Evolutionary conservation across 352 stramenopile genomes (phyloP), one percentile per base, ranked within the genome.

Genomic region (Stramenopiles sp.): DNA sequence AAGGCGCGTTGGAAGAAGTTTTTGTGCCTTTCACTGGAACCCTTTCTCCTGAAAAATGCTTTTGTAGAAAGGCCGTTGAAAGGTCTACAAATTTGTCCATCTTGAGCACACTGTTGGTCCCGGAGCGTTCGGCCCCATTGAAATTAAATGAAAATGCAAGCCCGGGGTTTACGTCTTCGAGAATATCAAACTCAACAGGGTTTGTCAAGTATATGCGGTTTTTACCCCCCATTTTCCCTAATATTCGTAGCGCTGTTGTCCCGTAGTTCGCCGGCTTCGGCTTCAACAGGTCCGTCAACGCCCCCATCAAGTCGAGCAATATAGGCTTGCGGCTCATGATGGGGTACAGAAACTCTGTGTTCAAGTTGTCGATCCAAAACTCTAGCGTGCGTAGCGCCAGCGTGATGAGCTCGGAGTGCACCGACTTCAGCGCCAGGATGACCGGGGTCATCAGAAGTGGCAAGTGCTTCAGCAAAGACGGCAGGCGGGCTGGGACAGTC

Each of bases 361-460:
- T 97, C 12, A 99, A 81, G 79, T 98, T 98, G 80, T 99, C 94
- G 2, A 98, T 89, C 95, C 94, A 98, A 80, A 98, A 98, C 82
- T 98, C 94, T 0, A 99, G 83, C 31, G 91, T 97, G 1, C 90
- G 85, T 34, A 98, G 80, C 35, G 71, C 71, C 37, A 98, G 83
- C 75, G 97, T 97, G 4, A 94, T 87, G 0, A 98, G 82, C 80
- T 98, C 93, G 12, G 91, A 92, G 0, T 91, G 86, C n/a, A n/a
- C n/a, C 6, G 89, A 96, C 75, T 96, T 76, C 4, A 99, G 91
- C 3, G 93, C 92, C 37, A 86, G 85, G 48, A 97, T 87, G 37
- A 98, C 93, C 1, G 96, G 89, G 75, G 92, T 88, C 81, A 98
- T 88, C 30, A 98, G 82, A 32, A 96, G 91, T 37, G 94, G 93